Percentiles rank a stretch among this genome's conserved stretches.
These are phyloP conservation scores for Tolypocladium album DNA, from an alignment of 2,329 filamentous ascomycete species.

Conservation along the genomic window DNA sequence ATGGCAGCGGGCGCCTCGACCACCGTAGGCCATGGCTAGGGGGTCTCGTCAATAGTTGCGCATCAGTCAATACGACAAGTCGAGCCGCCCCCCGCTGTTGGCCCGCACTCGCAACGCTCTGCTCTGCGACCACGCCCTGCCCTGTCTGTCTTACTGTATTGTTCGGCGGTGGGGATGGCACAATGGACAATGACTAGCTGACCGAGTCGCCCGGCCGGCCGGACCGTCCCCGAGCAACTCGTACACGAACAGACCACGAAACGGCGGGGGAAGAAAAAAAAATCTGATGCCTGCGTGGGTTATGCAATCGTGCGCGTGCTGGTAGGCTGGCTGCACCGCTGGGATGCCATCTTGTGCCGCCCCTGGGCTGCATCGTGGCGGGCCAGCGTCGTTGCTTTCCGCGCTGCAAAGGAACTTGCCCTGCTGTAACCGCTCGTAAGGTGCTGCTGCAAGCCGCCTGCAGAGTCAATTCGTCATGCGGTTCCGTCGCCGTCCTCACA, in stretches of 20 bases:
- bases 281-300: background rate
- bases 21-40: background rate
- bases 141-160: background rate
- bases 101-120: background rate
- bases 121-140: background rate
- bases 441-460: background rate
- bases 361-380: background rate
- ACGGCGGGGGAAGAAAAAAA: background rate
- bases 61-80: background rate
- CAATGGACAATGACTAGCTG: background rate
- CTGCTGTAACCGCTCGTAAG: background rate
- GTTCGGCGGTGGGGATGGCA: background rate
- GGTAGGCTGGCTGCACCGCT: background rate
- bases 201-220: background rate
- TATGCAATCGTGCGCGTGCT: background rate
- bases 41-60: background rate
- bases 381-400: background rate
- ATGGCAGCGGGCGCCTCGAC: background rate
- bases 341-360: background rate
- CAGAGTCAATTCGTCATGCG: background rate
- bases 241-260: too few relatives aligned
- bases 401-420: background rate
- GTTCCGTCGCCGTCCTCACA: background rate
- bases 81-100: background rate
- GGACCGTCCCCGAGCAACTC: background rate